Evolutionary conservation across 257 asterid genomes (phyloP).

Genomic region (Handroanthus guayacan): DNA sequence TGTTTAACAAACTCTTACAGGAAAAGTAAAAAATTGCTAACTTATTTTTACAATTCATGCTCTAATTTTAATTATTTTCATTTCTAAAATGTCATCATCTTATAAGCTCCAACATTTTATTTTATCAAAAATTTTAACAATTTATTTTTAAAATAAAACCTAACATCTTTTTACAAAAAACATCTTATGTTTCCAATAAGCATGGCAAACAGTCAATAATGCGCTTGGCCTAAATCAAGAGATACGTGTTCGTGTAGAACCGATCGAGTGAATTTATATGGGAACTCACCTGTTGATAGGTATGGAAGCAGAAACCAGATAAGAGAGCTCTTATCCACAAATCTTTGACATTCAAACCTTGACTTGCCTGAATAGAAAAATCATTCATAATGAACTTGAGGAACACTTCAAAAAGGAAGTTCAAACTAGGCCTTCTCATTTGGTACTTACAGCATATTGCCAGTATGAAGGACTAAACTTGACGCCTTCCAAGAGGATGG

Average conservation of each 20-base stretch:
- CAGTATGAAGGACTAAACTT: slow-evolving; percentile 75
- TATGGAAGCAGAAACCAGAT: slow-evolving; percentile 88
- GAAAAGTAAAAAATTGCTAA: too few species aligned
- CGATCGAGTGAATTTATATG: neutral
- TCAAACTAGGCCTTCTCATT: neutral
- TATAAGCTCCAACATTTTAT: too few species aligned
- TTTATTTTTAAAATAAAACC: too few species aligned
- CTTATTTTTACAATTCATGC: too few species aligned
- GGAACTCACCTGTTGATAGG: slow-evolving; percentile 76
- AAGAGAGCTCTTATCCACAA: slow-evolving; percentile 59
- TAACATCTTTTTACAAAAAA: too few species aligned
- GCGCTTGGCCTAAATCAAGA: neutral
- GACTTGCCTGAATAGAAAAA: slow-evolving; percentile 59
- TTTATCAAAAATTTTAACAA: too few species aligned
- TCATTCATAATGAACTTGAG: neutral
- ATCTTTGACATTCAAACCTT: slow-evolving; percentile 69
- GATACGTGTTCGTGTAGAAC: neutral
- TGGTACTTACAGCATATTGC: slow-evolving; percentile 64
- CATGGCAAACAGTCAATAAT: neutral
- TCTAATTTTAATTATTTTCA: too few species aligned
- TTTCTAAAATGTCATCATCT: too few species aligned
- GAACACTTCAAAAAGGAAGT: neutral
- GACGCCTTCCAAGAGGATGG: slow-evolving; percentile 72
- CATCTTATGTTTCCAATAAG: too few species aligned
- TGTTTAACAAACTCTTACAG: too few species aligned